Evolutionary conservation across 1,284 basidiomycete genomes (phyloP), one percentile per base, ranked within the genome.

Genomic region (Melampsora abietis-canadensis): DNA sequence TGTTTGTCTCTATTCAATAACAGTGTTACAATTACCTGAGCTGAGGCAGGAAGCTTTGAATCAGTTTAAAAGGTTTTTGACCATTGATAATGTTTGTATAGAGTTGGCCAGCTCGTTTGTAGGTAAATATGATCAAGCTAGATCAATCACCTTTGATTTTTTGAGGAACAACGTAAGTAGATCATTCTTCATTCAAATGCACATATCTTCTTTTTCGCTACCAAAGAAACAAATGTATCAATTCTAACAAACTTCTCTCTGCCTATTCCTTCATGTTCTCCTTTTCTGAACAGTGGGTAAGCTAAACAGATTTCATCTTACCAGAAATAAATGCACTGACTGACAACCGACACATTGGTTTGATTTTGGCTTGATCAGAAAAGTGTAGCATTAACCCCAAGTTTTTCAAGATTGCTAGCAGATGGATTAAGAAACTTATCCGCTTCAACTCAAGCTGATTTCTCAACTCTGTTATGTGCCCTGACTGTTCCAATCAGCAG

Each of bases 1-100:
- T 48, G 12, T 40, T 46, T 59, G 14, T 59, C 12, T 34, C 46
- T n/a, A 1, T 44, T 44, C 40, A 44, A 44, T 44, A 2, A 44
- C 19, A 73, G 70, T 73, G 70, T 60, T 73, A 8, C 63, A 73
- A 60, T 21, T 73, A 44, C 70, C 63, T 12, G 70, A 73, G 27
- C 31, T 73, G 14, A 65, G 54, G 21, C 70, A 73, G 65, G 63
- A 73, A 37, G 70, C 70, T n/a, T 66, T 66, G 19, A 62, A 65
- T 54, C 70, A 73, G 48, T 73, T 73, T 30, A 60, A 57, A 31
- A 54, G 63, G 37, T 66, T 48, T 6, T 57, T 73, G 15, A 46
- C 62, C 51, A 62, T 73, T 51, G 70, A 73, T 14, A 73, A 65
- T 31, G 54, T 73, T 15, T 73, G 70, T 24, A 66, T 66, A 21